These are phyloP conservation scores for Leptodermis oblonga DNA, from an alignment of 257 asterid species.

Conservation along the genomic window DNA sequence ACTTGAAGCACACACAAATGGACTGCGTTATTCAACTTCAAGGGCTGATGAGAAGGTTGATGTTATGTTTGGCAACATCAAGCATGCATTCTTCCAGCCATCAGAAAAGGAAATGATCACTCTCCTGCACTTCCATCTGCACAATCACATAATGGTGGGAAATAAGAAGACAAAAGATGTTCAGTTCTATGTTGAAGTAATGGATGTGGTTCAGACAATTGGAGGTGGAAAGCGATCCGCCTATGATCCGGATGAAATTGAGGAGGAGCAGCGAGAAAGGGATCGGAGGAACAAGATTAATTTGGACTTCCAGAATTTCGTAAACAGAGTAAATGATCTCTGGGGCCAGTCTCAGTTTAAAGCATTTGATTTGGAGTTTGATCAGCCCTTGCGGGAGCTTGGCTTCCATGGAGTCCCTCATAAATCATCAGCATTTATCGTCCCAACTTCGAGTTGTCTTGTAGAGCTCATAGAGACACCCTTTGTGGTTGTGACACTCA, in stretches of 20 bases:
- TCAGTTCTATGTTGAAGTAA: slow-evolving; percentile 34
- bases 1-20: slow-evolving; percentile 31
- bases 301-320: slow-evolving; percentile 27
- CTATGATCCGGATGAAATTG: slow-evolving; percentile 34
- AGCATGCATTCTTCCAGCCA: slow-evolving; percentile 34
- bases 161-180: slow-evolving; percentile 37
- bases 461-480: slow-evolving; percentile 31
- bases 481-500: slow-evolving; percentile 24
- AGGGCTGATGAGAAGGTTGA: slow-evolving; percentile 28
- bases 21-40: slow-evolving; percentile 28
- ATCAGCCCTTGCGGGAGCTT: slow-evolving; percentile 32
- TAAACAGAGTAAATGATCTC: slow-evolving; percentile 28
- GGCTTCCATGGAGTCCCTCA: slow-evolving; percentile 33
- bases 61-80: slow-evolving; percentile 27
- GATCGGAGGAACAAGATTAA: slow-evolving; percentile 29
- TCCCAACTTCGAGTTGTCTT: slow-evolving; percentile 28
- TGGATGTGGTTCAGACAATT: slow-evolving; percentile 29
- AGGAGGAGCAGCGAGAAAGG: slow-evolving; percentile 34
- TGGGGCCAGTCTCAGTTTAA: slow-evolving; percentile 33
- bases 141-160: slow-evolving; percentile 34
- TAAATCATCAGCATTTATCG: slow-evolving; percentile 28
- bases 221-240: slow-evolving; percentile 33
- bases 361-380: slow-evolving; percentile 30
- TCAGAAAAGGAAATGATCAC: slow-evolving; percentile 37
- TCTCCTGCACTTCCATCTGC: slow-evolving; percentile 32